A percentile compares a stretch with the other conserved stretches of the same genome.
phyloP scores from a whole-genome alignment of 345 rosid species.

The Camelina sativa region DNA sequence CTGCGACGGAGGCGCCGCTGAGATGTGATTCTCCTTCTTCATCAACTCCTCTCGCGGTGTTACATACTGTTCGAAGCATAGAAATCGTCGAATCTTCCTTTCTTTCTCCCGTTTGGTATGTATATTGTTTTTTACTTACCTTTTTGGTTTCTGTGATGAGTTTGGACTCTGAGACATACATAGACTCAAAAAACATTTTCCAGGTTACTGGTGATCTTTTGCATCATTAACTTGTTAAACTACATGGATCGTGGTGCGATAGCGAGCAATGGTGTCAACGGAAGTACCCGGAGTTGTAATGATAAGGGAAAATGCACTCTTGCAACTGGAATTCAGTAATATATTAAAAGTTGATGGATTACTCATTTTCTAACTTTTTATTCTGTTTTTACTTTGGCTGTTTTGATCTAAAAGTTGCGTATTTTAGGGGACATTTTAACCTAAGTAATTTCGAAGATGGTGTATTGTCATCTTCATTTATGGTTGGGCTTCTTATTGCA shows the following conservation, averaged over 20 bases:
- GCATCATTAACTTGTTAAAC: constrained; percentile 82
- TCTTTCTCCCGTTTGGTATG: constrained; percentile 38
- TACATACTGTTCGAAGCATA: constrained; percentile 32
- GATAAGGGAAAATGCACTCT: constrained; percentile 62
- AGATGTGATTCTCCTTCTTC: constrained; percentile 30
- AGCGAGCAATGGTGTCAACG: constrained; percentile 95
- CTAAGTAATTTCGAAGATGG: constrained; percentile 91
- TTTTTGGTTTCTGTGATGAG: not conserved
- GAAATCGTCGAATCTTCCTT: constrained; percentile 26
- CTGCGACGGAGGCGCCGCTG: not conserved
- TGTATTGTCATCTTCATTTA: constrained; percentile 85
- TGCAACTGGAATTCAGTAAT: constrained; percentile 90
- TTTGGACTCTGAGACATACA: not conserved
- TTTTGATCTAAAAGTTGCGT: not conserved
- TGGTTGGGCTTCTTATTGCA: constrained; percentile 92
- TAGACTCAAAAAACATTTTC: not conserved
- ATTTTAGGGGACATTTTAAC: constrained; percentile 71
- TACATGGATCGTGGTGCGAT: constrained; percentile 90
- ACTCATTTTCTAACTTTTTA: too few relatives aligned
- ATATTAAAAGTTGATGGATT: not conserved
- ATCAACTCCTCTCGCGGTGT: constrained; percentile 34
- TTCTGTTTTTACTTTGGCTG: not conserved
- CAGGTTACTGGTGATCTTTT: constrained; percentile 80
- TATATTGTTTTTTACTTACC: not conserved
- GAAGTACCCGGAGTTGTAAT: constrained; percentile 65